Percentiles rank a stretch among this genome's conserved stretches.
Evolutionary conservation across 345 rosid genomes (phyloP).

Genomic region (Dovyalis caffra): DNA sequence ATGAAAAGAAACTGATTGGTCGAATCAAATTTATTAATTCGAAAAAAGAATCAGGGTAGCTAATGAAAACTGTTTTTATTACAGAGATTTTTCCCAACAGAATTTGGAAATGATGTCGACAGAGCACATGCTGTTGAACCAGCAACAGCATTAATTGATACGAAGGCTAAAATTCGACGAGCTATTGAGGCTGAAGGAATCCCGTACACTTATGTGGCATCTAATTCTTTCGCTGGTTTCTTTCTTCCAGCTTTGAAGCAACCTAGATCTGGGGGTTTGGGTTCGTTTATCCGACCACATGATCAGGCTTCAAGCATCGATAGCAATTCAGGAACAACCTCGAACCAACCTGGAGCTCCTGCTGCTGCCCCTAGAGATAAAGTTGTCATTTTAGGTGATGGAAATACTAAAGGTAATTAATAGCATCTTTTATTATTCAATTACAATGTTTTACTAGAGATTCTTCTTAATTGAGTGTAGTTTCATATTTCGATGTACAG

Average conservation of each 20-base stretch:
- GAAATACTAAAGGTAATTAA: slow-evolving; percentile 50
- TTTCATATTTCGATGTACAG: slow-evolving; percentile 20
- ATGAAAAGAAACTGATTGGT: too few relatives aligned
- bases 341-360: slow-evolving; percentile 43
- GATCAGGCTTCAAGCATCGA: too few relatives aligned
- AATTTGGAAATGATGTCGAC: slow-evolving; percentile 63
- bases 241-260: slow-evolving; percentile 36
- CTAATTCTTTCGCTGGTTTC: slow-evolving; percentile 48
- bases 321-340: too few relatives aligned
- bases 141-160: slow-evolving; percentile 36
- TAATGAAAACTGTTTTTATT: neutral
- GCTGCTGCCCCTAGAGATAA: slow-evolving; percentile 61
- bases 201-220: slow-evolving; percentile 49
- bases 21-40: too few relatives aligned
- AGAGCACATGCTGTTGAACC: slow-evolving; percentile 51
- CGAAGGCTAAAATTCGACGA: slow-evolving; percentile 51
- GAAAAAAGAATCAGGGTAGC: too few relatives aligned
- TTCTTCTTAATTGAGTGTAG: neutral
- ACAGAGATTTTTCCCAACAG: slow-evolving; percentile 69
- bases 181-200: slow-evolving; percentile 50
- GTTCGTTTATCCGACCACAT: too few relatives aligned
- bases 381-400: slow-evolving; percentile 52
- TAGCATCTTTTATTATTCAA: too few relatives aligned
- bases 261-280: too few relatives aligned
- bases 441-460: too few relatives aligned